phyloP scores from a whole-genome alignment of 441 rosid genomes.

The Adansonia madagascariensis region DNA sequence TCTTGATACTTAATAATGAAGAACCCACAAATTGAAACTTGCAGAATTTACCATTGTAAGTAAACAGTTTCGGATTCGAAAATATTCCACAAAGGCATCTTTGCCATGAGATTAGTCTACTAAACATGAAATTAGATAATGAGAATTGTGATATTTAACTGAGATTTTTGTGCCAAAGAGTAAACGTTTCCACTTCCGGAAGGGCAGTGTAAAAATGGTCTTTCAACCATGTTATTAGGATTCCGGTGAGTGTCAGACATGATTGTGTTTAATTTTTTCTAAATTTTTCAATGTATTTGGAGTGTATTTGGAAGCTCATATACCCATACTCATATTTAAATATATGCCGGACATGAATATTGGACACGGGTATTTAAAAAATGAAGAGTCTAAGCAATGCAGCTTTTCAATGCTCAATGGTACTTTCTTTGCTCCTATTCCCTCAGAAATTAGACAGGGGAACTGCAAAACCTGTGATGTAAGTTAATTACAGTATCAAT shows the following conservation, averaged over 20 bases:
- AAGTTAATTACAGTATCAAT: not conserved
- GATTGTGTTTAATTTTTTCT: too few species aligned
- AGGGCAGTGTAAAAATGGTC: too few species aligned
- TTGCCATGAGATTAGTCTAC: not conserved
- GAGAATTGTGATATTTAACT: not conserved
- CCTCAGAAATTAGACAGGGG: not conserved
- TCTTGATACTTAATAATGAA: constrained; percentile 12
- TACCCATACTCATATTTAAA: too few species aligned
- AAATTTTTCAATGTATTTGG: too few species aligned
- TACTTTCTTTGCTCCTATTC: not conserved
- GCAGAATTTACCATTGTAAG: not conserved
- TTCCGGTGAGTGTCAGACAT: too few species aligned
- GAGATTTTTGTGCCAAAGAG: not conserved
- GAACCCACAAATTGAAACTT: not conserved
- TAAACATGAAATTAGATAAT: constrained; percentile 1
- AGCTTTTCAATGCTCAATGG: too few species aligned
- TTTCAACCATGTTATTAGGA: too few species aligned
- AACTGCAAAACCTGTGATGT: not conserved
- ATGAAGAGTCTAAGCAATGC: too few species aligned
- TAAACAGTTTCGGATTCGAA: not conserved
- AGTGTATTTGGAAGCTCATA: too few species aligned
- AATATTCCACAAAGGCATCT: not conserved
- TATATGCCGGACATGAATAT: too few species aligned
- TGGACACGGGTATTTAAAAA: too few species aligned
- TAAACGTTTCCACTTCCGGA: not conserved